These are phyloP conservation scores for Pythium scleroteichum DNA, from an alignment of 352 stramenopile species.

Conservation along the genomic window DNA sequence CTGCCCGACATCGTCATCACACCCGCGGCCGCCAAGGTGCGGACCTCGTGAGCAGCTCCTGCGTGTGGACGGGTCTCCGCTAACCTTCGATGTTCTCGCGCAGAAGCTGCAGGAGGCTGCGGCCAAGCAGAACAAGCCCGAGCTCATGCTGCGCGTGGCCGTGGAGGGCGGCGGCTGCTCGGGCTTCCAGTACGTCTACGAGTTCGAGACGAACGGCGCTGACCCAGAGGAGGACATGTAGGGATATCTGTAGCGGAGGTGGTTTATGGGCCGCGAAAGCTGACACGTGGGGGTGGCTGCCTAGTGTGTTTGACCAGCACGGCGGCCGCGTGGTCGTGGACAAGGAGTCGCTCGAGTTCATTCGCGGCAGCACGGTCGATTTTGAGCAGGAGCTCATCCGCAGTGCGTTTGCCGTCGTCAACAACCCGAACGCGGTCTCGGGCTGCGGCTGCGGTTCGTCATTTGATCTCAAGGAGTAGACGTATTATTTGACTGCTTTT, in stretches of 20 bases:
- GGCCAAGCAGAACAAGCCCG: conserved; percentile 49
- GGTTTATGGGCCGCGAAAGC: too few relatives aligned
- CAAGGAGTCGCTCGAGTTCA: conserved; percentile 92
- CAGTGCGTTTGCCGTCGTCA: conserved; percentile 94
- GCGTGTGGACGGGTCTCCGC: neutral
- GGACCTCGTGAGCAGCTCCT: neutral
- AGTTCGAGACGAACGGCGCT: conserved; percentile 70
- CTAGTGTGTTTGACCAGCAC: conserved; percentile 86
- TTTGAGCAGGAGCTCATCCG: conserved; percentile 98
- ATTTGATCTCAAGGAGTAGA: conserved; percentile 96
- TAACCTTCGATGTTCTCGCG: neutral
- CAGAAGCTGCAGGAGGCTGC: conserved; percentile 65
- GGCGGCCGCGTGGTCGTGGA: conserved; percentile 90
- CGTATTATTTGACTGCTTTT: neutral
- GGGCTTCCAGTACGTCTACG: conserved; percentile 93
- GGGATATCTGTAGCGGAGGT: conserved; percentile 11
- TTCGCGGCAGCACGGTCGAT: conserved; percentile 94
- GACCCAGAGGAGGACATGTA: conserved; percentile 58
- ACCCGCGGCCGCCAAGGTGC: conserved; percentile 15
- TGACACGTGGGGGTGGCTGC: too few relatives aligned
- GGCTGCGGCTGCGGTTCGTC: conserved; percentile 97
- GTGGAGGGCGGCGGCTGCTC: conserved; percentile 93
- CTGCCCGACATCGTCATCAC: conserved; percentile 22
- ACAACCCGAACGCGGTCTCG: conserved; percentile 96
- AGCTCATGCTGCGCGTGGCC: conserved; percentile 83